Percentiles rank a stretch among this genome's conserved stretches.
Evolutionary conservation across 225 moss, liverwort and hornwort genomes (phyloP).

Genomic region (Lunularia cruciata): DNA sequence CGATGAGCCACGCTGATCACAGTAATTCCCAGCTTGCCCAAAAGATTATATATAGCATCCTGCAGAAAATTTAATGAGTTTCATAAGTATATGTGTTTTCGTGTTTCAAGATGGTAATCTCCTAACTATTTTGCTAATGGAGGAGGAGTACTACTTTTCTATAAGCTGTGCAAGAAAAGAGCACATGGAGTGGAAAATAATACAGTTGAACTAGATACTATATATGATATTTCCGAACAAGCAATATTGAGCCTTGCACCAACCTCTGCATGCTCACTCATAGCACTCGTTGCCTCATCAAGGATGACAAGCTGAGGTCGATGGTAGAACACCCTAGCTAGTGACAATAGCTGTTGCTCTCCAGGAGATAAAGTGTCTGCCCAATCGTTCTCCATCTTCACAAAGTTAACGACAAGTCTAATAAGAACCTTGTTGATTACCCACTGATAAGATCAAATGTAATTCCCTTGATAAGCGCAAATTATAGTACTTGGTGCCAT

Average conservation of each 20-base stretch:
- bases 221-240: too few relatives aligned
- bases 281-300: slow-evolving; percentile 41
- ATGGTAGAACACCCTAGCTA: slow-evolving; percentile 42
- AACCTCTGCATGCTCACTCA: slow-evolving; percentile 43
- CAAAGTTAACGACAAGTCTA: neutral
- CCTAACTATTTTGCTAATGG: too few relatives aligned
- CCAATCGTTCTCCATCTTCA: slow-evolving; percentile 31
- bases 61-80: slow-evolving; percentile 20
- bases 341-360: slow-evolving; percentile 36
- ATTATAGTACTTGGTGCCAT: too few relatives aligned
- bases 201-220: too few relatives aligned
- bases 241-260: too few relatives aligned
- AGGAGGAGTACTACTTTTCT: too few relatives aligned
- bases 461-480: too few relatives aligned
- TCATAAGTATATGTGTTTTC: too few relatives aligned
- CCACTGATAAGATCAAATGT: neutral
- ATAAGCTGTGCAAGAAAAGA: too few relatives aligned
- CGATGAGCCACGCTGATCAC: slow-evolving; percentile 44
- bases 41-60: slow-evolving; percentile 33
- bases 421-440: neutral
- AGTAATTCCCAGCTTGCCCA: slow-evolving; percentile 34
- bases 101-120: too few relatives aligned
- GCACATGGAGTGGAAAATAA: too few relatives aligned
- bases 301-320: slow-evolving; percentile 42
- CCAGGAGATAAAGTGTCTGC: slow-evolving; percentile 29